These are phyloP conservation scores for Abortiporus biennis DNA, from an alignment of 1,284 basidiomycete genomes.

Conservation along the genomic window DNA sequence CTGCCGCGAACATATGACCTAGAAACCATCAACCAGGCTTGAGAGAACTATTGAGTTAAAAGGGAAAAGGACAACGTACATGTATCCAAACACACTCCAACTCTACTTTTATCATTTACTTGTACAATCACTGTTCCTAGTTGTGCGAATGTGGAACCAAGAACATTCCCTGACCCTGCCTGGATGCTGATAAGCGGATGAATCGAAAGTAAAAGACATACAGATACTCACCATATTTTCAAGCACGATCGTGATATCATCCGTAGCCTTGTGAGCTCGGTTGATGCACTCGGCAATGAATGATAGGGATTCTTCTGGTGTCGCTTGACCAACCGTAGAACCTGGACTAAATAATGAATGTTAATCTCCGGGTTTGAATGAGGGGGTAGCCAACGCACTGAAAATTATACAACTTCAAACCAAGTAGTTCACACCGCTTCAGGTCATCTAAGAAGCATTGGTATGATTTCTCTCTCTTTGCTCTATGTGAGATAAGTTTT, in stretches of 20 bases:
- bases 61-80: slow-evolving; percentile 38
- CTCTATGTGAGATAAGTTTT: slow-evolving; percentile 29
- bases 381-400: slow-evolving; percentile 57
- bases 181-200: slow-evolving; percentile 29
- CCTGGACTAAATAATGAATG: slow-evolving; percentile 56
- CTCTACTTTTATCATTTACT: slow-evolving; percentile 71
- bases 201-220: neutral
- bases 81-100: slow-evolving; percentile 85
- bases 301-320: slow-evolving; percentile 54
- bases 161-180: slow-evolving; percentile 78
- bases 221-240: slow-evolving; percentile 71
- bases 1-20: slow-evolving; percentile 82
- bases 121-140: slow-evolving; percentile 62
- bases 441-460: slow-evolving; percentile 82
- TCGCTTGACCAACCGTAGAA: slow-evolving; percentile 67
- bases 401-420: slow-evolving; percentile 76
- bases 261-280: slow-evolving; percentile 65
- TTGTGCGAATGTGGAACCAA: slow-evolving; percentile 70
- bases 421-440: slow-evolving; percentile 74
- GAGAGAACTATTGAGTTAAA: neutral
- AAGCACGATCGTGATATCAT: slow-evolving; percentile 60
- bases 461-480: slow-evolving; percentile 74
- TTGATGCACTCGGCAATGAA: slow-evolving; percentile 77
- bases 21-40: slow-evolving; percentile 6
- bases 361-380: neutral